Conservation (phyloP, 345 rosid genomes). For the Angophora floribunda region DNA sequence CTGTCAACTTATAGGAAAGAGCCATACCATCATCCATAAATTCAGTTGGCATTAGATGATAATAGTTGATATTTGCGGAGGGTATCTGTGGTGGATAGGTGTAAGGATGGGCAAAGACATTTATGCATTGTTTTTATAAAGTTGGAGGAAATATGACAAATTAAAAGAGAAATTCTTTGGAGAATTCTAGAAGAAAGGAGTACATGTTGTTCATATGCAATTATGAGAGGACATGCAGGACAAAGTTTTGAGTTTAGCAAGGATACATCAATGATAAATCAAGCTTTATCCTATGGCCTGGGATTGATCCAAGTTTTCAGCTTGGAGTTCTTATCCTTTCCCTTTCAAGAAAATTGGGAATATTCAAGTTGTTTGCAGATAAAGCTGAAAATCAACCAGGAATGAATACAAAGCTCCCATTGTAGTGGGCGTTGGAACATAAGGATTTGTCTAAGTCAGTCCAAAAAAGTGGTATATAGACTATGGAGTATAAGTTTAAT, state of each 20-base stretch:
- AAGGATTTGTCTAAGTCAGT: neutral
- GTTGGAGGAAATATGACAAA: neutral
- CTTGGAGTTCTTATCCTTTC: neutral
- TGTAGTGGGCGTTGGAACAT: neutral
- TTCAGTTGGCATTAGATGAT: neutral
- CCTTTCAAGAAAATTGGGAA: neutral
- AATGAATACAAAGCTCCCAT: neutral
- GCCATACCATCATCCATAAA: neutral
- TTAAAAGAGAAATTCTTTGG: neutral
- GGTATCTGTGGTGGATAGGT: neutral
- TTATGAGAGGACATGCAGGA: neutral
- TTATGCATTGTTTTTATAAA: neutral
- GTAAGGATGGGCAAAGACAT: neutral
- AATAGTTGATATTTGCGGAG: neutral
- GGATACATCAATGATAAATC: neutral
- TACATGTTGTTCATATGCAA: neutral
- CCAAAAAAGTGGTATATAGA: neutral
- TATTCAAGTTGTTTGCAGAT: neutral
- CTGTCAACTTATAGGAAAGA: neutral
- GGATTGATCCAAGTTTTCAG: neutral
- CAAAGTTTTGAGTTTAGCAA: neutral
- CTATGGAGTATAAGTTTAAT: neutral
- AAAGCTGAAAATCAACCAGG: neutral
- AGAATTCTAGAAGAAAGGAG: neutral
- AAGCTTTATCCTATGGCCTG: neutral